phyloP scores from a whole-genome alignment of 257 asterid genomes.

The Nyctanthes arbortristis region DNA sequence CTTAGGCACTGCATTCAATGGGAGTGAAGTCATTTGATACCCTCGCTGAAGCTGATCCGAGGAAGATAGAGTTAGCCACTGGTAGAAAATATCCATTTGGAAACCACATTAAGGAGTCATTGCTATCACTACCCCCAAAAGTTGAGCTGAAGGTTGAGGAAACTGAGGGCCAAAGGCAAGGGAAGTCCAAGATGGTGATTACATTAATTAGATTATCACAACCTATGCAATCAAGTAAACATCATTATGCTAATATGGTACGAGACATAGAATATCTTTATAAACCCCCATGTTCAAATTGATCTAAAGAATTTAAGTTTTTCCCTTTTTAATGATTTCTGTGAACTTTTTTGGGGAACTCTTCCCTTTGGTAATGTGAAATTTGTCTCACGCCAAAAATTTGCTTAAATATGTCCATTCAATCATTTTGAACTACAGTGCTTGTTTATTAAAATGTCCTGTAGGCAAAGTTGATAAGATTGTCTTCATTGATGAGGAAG shows the following conservation, averaged over 20 bases:
- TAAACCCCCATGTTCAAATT: conserved; percentile 6
- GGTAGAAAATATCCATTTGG: conserved; percentile 96
- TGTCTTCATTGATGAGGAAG: no score
- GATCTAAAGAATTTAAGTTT: not conserved
- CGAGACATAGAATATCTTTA: conserved; percentile 18
- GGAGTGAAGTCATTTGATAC: conserved; percentile 83
- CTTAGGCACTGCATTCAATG: conserved; percentile 89
- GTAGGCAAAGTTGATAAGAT: no score
- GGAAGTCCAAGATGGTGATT: conserved; percentile 68
- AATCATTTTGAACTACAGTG: no score
- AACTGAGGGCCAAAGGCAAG: conserved; percentile 58
- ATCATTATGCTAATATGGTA: conserved; percentile 94
- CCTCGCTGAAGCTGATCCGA: conserved; percentile 86
- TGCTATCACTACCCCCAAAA: conserved; percentile 78
- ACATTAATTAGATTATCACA: conserved; percentile 80
- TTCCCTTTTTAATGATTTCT: conserved; percentile 2
- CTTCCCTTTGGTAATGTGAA: no score
- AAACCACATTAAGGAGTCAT: conserved; percentile 88
- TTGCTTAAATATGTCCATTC: no score
- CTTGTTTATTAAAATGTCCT: no score
- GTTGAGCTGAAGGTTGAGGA: conserved; percentile 71
- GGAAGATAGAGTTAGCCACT: conserved; percentile 87
- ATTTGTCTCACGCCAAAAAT: no score
- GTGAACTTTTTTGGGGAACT: no score
- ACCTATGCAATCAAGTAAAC: conserved; percentile 49